Base-by-base conservation (phyloP, 2,329 filamentous ascomycete species). In the Xylariaceae sp. region DNA sequence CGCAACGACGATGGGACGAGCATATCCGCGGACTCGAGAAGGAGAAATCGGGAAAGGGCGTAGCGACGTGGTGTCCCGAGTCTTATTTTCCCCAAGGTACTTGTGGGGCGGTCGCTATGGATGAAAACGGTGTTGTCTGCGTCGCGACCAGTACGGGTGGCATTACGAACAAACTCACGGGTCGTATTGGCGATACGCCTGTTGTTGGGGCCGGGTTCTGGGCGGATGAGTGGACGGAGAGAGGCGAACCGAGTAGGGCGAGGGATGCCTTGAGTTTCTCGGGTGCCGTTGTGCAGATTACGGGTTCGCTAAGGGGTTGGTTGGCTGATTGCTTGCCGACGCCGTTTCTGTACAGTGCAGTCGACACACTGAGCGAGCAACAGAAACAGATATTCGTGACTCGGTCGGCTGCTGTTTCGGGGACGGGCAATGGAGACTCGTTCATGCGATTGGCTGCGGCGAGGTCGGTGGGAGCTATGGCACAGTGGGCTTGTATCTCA, bases 361-460 rank as follows among this genome's bases (percentile, higher is more conserved):
- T 69, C 11, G 38, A 45, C 22, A 22, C 52, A 45, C 16, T 12
- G 7, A 11, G 17, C 17, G 10, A 17, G 7, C 43, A 42, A 38
- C 31, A 18, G 31, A 28, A 31, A 34, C 28, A 67, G 58, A 7
- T 50, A 33, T 53, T 50, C 3, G 73, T 69, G 6, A 75, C 69
- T 0, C 82, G 65, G 5, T 75, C 77, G 0, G 64, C 80, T 6
- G 89, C 79, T 0, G 73, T 90, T 10, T 93, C 88, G 0, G 88
- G 89, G 1, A 93, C 90, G 0, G 92, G 91, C 0, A 96, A 96
- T 61, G 91, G 92, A 0, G 91, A 96, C 70, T 90, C 88, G 0
- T 96, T 96, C 67, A 76, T 96, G 14, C 84, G 90, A 4, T 74
- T 83, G 2, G 81, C 78, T 13, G 90, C 90, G 1, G 82, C 81